Base-by-base conservation (phyloP, 1,139 yeast species). In the Saccharomyces pastorianus region DNA sequence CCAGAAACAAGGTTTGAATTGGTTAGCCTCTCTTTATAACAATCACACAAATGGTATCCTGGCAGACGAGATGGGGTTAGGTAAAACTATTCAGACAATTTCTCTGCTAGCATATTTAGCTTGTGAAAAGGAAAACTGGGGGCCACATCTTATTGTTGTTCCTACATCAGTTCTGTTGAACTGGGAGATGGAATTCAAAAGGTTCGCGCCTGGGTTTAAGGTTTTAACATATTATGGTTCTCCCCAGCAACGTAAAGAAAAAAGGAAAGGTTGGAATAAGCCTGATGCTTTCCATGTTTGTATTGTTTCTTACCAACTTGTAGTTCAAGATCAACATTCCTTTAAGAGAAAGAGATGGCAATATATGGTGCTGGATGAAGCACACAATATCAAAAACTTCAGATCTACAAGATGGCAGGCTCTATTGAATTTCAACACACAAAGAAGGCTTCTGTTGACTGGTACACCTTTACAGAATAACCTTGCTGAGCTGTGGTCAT, bases 181-280 rank as follows among this genome's bases (percentile, higher is more conserved):
- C 68, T 95, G 99, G 99, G 99, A 95, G 69, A 91, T 93, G 97
- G 99, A 95, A 68, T 91, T 95, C 73, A 95, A 93, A 67, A 83
- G 96, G 62, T 95, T 95, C 76, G 98, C 98, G 0, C 99, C 99
- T 0, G 99, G 99, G 0, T 87, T 95, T 70, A 93, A 95, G 68
- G 95, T 95, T 1, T 70, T 95, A 69, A 93, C 99, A 0, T 95
- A 95, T 69, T 95, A 93, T 66, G 99, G 99, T 0, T 85, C 95
- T n/a, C 99, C 98, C 0, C 96, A 88, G 65, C 98, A 95, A 69
- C 84, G 99, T 66, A 93, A 93, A 50, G 95, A 88, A 62, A 95
- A 95, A 66, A 82, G 99, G 63, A 86, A 86, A 60, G 99, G 99
- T 0, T 95, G 99, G 99, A 91, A 91, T 64, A 90, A 88, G 56